These are phyloP conservation scores for Teratosphaeria epicoccoides DNA, from an alignment of 2,329 filamentous ascomycete species.

Conservation along the genomic window DNA sequence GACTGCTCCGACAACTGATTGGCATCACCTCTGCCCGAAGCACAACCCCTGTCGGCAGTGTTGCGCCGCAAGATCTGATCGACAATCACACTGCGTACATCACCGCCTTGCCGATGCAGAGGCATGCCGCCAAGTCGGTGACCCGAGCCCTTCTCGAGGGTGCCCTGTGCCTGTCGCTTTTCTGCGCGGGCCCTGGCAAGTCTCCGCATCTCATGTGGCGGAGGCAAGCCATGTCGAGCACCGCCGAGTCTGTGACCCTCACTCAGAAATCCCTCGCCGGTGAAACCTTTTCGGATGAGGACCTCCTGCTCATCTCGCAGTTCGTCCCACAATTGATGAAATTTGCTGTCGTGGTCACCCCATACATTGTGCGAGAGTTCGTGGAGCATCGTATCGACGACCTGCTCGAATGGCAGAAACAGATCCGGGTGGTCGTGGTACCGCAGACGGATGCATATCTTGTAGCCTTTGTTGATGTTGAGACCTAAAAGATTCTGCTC, in stretches of 20 bases:
- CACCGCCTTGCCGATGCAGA: conserved; percentile 44
- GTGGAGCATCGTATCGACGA: conserved; percentile 87
- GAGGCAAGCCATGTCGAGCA: conserved; percentile 40
- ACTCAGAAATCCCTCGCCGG: conserved; percentile 77
- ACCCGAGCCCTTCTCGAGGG: conserved; percentile 45
- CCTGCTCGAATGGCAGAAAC: conserved; percentile 69
- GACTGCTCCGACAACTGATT: conserved; percentile 58
- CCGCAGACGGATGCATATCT: conserved; percentile 73
- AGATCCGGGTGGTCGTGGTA: conserved; percentile 62
- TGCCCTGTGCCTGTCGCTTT: conserved; percentile 42
- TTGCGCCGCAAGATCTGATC: conserved; percentile 57
- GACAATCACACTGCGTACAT: conserved; percentile 62
- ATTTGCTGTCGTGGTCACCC: conserved; percentile 71
- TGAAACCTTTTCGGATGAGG: conserved; percentile 71
- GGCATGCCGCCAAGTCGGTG: conserved; percentile 59
- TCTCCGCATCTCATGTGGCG: conserved; percentile 61
- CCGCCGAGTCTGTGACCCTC: conserved; percentile 61
- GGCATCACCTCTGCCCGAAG: conserved; percentile 56
- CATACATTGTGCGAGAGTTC: conserved; percentile 83
- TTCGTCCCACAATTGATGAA: conserved; percentile 81
- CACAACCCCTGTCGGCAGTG: conserved; percentile 62
- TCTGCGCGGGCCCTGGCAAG: conserved; percentile 60
- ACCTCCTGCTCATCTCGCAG: conserved; percentile 75
- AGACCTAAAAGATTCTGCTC: conserved; percentile 65
- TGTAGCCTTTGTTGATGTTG: conserved; percentile 65